Percentiles rank a stretch among this genome's conserved stretches.
phyloP scores from a whole-genome alignment of 2,329 filamentous ascomycete genomes.

The Pseudonectria foliicola region DNA sequence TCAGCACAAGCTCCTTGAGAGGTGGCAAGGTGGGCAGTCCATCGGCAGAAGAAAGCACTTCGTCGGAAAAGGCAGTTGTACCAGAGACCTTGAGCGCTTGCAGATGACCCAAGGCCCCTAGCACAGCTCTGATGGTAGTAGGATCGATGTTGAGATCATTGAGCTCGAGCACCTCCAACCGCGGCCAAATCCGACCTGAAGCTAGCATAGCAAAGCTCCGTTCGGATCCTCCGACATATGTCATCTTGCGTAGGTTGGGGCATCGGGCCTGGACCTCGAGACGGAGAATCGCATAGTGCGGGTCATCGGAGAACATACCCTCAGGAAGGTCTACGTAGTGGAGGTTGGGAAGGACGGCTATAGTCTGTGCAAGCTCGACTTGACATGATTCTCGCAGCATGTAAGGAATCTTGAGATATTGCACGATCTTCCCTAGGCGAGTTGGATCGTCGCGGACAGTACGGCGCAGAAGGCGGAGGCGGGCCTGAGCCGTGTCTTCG shows the following conservation, averaged over 20 bases:
- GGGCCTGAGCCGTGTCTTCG: conserved; percentile 68
- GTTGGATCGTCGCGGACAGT: conserved; percentile 72
- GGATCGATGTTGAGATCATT: conserved; percentile 63
- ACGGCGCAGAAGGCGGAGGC: conserved; percentile 71
- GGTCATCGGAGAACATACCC: conserved; percentile 77
- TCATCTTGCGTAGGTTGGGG: conserved; percentile 81
- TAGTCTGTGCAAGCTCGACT: conserved; percentile 74
- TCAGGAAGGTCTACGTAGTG: conserved; percentile 87
- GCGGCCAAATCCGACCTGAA: conserved; percentile 58
- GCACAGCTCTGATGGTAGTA: conserved; percentile 59
- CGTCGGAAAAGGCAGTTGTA: conserved; percentile 65
- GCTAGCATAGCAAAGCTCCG: conserved; percentile 65
- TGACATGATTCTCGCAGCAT: conserved; percentile 89
- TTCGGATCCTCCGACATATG: conserved; percentile 72
- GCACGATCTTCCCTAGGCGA: conserved; percentile 60
- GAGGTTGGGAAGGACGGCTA: conserved; percentile 77
- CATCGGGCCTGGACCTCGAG: conserved; percentile 81
- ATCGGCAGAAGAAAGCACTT: conserved; percentile 61
- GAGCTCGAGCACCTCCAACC: conserved; percentile 67
- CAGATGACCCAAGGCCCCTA: conserved; percentile 60
- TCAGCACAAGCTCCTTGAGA: conserved; percentile 65
- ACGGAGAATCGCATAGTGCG: conserved; percentile 65
- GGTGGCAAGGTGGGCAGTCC: conserved; percentile 67
- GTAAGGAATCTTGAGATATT: conserved; percentile 83
- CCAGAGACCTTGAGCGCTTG: conserved; percentile 69